A percentile compares a stretch with the other conserved stretches of the same genome.
Conservation (phyloP, 305 asterid species). For the Fraxinus velutina region DNA sequence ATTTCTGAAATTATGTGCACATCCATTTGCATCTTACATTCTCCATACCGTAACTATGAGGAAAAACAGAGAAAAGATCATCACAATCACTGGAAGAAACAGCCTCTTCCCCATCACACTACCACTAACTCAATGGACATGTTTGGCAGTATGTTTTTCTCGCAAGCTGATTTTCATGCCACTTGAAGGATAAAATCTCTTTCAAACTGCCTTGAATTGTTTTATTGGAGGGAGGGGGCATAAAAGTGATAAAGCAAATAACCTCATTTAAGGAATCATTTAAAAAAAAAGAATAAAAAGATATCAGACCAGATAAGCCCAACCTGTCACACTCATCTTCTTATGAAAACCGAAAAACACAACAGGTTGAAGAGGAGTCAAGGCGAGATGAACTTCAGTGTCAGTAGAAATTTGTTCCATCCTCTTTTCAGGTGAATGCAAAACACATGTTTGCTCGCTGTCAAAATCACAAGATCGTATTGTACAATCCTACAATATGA, state of each 20-base stretch:
- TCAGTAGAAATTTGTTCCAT: constrained; percentile 80
- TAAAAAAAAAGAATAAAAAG: constrained; percentile 17
- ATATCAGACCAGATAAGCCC: constrained; percentile 19
- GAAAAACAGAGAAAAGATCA: background rate
- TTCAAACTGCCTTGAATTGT: constrained; percentile 9
- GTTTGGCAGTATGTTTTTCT: background rate
- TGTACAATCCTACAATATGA: constrained; percentile 75
- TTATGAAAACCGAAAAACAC: constrained; percentile 97
- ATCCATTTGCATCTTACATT: constrained; percentile 6
- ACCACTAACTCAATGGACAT: background rate
- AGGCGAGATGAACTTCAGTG: constrained; percentile 97
- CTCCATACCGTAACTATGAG: background rate
- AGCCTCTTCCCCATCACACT: background rate
- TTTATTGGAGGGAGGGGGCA: background rate
- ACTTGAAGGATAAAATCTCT: constrained; percentile 10
- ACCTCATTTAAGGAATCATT: constrained; percentile 1
- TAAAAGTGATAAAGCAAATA: background rate
- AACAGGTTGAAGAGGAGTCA: constrained; percentile 96
- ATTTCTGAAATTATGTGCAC: constrained; percentile 7
- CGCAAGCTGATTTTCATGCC: background rate
- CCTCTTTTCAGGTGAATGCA: constrained; percentile 99
- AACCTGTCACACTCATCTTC: constrained; percentile 99
- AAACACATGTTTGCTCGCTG: constrained; percentile 89
- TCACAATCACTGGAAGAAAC: background rate
- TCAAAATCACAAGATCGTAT: constrained; percentile 97